These are phyloP conservation scores for Sesbania bispinosa DNA, from an alignment of 306 rosid genomes.

Conservation along the genomic window DNA sequence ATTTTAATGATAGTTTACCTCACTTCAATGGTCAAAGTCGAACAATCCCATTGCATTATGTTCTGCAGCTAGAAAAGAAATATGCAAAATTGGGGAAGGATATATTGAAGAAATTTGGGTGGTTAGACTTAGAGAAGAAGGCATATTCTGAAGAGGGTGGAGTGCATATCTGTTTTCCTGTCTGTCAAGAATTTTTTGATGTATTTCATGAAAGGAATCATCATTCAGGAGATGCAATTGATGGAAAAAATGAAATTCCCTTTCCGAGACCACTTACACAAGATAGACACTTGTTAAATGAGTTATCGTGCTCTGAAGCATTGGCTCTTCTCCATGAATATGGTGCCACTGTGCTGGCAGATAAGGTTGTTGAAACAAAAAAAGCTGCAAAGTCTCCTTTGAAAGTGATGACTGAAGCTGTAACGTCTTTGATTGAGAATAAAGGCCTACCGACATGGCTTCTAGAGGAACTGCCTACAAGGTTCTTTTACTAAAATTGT, in stretches of 20 bases:
- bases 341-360: conserved; percentile 50
- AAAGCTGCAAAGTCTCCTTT: conserved; percentile 65
- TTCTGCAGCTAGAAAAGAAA: conserved; percentile 66
- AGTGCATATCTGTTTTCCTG: conserved; percentile 69
- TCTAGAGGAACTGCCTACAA: conserved; percentile 81
- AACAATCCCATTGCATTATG: conserved; percentile 39
- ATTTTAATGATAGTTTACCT: conserved; percentile 28
- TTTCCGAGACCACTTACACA: conserved; percentile 27
- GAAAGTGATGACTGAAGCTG: conserved; percentile 65
- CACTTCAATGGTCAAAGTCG: conserved; percentile 28
- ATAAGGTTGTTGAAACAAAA: conserved; percentile 57
- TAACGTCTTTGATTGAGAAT: conserved; percentile 55
- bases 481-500: conserved; percentile 42
- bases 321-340: conserved; percentile 55
- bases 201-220: conserved; percentile 39
- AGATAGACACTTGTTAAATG: conserved; percentile 32
- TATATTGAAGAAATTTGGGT: conserved; percentile 78
- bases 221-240: conserved; percentile 32
- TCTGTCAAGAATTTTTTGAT: conserved; percentile 42
- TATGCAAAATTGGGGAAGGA: conserved; percentile 84
- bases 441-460: conserved; percentile 54
- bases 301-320: conserved; percentile 46
- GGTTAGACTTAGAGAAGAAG: conserved; percentile 84
- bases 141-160: conserved; percentile 62
- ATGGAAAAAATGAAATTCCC: conserved; percentile 36